These are phyloP conservation scores for Apodospora peruviana DNA, from an alignment of 495 filamentous ascomycete species.

Conservation along the genomic window DNA sequence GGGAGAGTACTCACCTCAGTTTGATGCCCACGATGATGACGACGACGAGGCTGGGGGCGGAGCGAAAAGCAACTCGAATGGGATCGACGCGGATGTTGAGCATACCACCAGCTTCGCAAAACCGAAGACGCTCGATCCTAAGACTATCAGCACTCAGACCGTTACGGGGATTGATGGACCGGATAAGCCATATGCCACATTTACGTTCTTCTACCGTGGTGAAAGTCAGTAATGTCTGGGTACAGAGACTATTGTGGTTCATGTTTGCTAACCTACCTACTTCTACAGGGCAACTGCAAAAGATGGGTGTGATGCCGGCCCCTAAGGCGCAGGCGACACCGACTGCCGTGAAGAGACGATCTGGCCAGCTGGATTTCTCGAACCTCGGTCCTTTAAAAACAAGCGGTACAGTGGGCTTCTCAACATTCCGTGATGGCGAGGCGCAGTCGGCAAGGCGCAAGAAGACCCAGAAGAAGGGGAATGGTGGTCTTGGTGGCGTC, in stretches of 20 bases:
- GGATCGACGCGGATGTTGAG: slow-evolving; percentile 66
- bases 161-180: slow-evolving; percentile 97
- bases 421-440: slow-evolving; percentile 74
- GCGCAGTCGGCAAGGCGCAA: slow-evolving; percentile 37
- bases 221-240: slow-evolving; percentile 63
- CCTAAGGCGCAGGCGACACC: slow-evolving; percentile 53
- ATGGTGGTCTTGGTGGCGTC: slow-evolving; percentile 31
- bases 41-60: slow-evolving; percentile 52
- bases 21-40: slow-evolving; percentile 93
- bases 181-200: slow-evolving; percentile 91
- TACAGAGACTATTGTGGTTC: not conserved
- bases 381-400: slow-evolving; percentile 79
- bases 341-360: slow-evolving; percentile 60
- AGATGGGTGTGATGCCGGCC: slow-evolving; percentile 79
- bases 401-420: slow-evolving; percentile 80
- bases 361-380: slow-evolving; percentile 72
- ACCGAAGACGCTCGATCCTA: slow-evolving; percentile 93
- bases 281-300: slow-evolving; percentile 74
- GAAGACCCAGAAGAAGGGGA: slow-evolving; percentile 54
- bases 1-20: slow-evolving; percentile 96
- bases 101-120: slow-evolving; percentile 99
- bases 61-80: slow-evolving; percentile 29
- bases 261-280: slow-evolving; percentile 10
- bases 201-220: slow-evolving; percentile 97
- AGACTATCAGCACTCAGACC: slow-evolving; percentile 95